Evolutionary conservation across 148 eudicot species (phyloP), one percentile per base, ranked within the genome.

Genomic region (Camellia lanceoleosa): DNA sequence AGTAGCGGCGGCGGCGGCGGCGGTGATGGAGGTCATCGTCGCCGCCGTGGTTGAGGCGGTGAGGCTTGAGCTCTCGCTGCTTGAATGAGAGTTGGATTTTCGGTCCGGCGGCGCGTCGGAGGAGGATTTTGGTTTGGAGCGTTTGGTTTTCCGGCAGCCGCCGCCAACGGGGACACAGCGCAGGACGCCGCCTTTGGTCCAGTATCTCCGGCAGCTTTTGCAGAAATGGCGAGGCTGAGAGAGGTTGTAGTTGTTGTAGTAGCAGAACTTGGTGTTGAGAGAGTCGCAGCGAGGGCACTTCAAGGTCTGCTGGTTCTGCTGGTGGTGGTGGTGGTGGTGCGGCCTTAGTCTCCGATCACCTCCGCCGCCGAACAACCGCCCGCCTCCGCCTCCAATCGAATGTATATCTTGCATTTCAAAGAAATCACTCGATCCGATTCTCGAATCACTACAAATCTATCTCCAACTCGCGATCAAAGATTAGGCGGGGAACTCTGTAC

Each of bases 131-230:
- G 75, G 19, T 52, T 84, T 82, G 13, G 87, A 77, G 4, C 88
- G 88, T 77, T 85, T 90, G 42, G 85, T 38, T 59, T 87, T 88
- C 41, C 90, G 88, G 84, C 89, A 86, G 8, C 92, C 90, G 7
- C 92, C 92, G 6, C 92, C 92, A 62, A 89, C 87, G 62, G 92
- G 92, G 63, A 89, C 92, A 85, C 86, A 88, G 43, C 92, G 89
- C 69, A 90, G 88, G 46, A 88, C 89, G 54, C 90, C 92, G 68
- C 92, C 92, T 56, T 88, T 88, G 23, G 92, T 90, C 92, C 92
- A 90, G 87, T 90, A 90, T 1, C 92, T 72, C 16, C 92, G 85
- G 76, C 92, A 90, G 78, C 71, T 81, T 79, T 90, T 90, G 81
- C 90, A 90, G 84, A 86, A 90, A 80, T 86, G 84, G 20, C 92